Percentiles rank a stretch among this genome's conserved stretches.
Conservation (phyloP, 495 filamentous ascomycete species). For the Penicillium longicatenatum region DNA sequence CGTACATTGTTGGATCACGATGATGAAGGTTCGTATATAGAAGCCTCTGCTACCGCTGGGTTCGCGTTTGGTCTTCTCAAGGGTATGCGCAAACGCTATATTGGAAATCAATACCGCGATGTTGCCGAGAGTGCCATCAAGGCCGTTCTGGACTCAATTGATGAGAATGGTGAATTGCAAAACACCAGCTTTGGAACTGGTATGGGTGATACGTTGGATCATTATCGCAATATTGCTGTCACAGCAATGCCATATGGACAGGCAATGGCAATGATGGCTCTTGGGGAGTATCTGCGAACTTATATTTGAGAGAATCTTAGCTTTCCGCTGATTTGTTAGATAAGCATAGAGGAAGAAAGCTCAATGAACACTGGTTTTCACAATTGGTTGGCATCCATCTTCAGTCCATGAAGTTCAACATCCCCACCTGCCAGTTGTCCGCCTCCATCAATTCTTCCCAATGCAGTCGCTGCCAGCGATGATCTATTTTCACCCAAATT, state of each 20-base stretch:
- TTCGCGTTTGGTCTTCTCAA: slow-evolving; percentile 76
- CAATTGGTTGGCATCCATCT: no score
- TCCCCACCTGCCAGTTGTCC: no score
- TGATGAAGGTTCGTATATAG: slow-evolving; percentile 50
- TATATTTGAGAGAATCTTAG: slow-evolving; percentile 25
- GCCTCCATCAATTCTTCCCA: no score
- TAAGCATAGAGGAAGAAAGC: no score
- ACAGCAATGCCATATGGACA: slow-evolving; percentile 80
- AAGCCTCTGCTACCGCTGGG: slow-evolving; percentile 65
- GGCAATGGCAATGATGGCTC: slow-evolving; percentile 73
- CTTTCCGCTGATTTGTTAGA: no score
- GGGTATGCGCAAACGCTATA: slow-evolving; percentile 63
- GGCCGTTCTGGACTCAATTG: slow-evolving; percentile 60
- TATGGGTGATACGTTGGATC: slow-evolving; percentile 65
- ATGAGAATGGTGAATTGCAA: slow-evolving; percentile 60
- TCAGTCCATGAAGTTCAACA: no score
- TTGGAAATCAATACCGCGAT: slow-evolving; percentile 46
- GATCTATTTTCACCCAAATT: no score
- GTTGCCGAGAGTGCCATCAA: slow-evolving; percentile 61
- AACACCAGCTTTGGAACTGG: slow-evolving; percentile 73
- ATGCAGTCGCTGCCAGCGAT: no score
- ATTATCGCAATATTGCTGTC: slow-evolving; percentile 66
- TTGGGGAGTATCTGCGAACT: slow-evolving; percentile 64
- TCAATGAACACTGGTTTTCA: no score
- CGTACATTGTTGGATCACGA: slow-evolving; percentile 58